Evolutionary conservation across 768 basidiomycete genomes (phyloP).

Genomic region (Mrakia frigida): DNA sequence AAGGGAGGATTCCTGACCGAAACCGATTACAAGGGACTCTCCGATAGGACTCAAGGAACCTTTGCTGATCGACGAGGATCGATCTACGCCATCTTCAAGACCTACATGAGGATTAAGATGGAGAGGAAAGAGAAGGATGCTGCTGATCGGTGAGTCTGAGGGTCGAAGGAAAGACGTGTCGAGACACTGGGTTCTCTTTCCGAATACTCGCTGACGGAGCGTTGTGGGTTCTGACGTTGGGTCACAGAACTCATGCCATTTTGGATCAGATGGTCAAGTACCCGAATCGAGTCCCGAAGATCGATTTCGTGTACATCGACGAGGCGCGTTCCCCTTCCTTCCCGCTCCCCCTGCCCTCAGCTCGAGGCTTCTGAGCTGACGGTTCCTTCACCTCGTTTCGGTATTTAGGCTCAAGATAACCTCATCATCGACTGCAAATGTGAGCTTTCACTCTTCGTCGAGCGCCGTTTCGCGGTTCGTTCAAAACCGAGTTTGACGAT

Average conservation of each 20-base stretch:
- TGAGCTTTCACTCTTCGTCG: not conserved
- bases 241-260: not conserved
- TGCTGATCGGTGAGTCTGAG: conserved; percentile 66
- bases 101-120: conserved; percentile 52
- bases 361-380: too few species aligned
- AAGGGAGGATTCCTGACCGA: not conserved
- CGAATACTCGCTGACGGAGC: not conserved
- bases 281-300: conserved; percentile 35
- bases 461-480: too few species aligned
- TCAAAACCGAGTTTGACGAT: too few species aligned
- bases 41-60: conserved; percentile 53
- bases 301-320: not conserved
- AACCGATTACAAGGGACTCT: conserved; percentile 44
- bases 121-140: conserved; percentile 51
- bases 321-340: too few species aligned
- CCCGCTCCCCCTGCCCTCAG: too few species aligned
- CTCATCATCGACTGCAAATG: not conserved
- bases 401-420: conserved; percentile 2
- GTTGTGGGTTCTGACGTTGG: not conserved
- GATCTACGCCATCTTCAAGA: conserved; percentile 55
- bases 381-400: too few species aligned
- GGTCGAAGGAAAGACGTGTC: conserved; percentile 45
- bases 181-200: too few species aligned
- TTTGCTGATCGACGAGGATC: conserved; percentile 53
- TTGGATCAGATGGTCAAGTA: not conserved